These are phyloP conservation scores for Trichoderma gamsii DNA, from an alignment of 495 filamentous ascomycete genomes.

Conservation along the genomic window DNA sequence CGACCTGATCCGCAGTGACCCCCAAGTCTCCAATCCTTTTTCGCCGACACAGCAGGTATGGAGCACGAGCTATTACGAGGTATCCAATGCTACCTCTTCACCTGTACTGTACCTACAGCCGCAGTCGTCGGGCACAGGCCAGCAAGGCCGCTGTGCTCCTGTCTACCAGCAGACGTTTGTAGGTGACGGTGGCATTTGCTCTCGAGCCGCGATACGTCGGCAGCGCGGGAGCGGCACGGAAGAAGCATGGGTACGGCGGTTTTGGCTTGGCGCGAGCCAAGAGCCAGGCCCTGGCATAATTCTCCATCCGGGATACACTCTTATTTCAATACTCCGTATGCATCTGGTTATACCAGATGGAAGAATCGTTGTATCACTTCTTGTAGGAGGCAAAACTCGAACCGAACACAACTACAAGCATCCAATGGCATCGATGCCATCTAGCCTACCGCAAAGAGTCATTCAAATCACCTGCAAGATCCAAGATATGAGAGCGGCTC, in stretches of 20 bases:
- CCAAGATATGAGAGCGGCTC: too few species aligned
- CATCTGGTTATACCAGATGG: background rate
- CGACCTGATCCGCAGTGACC: constrained; percentile 5
- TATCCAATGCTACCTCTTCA: background rate
- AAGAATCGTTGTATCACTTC: background rate
- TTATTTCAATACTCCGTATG: constrained; percentile 10
- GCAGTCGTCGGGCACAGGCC: background rate
- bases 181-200: background rate
- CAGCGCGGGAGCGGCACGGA: constrained; percentile 11
- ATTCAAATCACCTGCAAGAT: too few species aligned
- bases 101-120: background rate
- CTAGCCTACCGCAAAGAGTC: too few species aligned
- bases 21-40: background rate
- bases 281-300: constrained; percentile 7
- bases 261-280: constrained; percentile 1
- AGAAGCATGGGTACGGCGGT: constrained; percentile 6
- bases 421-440: too few species aligned
- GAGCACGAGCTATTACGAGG: too few species aligned
- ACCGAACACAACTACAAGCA: too few species aligned
- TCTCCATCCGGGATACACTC: constrained; percentile 6
- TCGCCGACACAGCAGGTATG: background rate
- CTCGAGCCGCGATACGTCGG: constrained; percentile 1
- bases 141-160: background rate
- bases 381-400: too few species aligned
- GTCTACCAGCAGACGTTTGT: background rate